Evolutionary conservation across 306 rosid species (phyloP), one percentile per base, ranked within the genome.

Genomic region (Elaeagnus macrophylla): DNA sequence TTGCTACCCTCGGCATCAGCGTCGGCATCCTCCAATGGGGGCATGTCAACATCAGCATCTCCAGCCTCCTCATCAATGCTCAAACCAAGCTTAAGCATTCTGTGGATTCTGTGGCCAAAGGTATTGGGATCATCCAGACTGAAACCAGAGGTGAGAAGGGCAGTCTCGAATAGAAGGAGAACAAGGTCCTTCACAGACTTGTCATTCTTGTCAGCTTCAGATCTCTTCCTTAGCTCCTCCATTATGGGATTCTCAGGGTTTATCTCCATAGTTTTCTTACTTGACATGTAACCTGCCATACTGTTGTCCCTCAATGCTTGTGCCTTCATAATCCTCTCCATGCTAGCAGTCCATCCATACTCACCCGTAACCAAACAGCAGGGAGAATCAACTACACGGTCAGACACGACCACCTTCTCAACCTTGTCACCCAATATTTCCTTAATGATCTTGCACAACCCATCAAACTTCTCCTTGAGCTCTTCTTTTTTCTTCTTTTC

Each of bases 261-360:
- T 58, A 89, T 86, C 75, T 89, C 97, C 97, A 89, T 83, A 1
- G 97, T 89, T 79, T 89, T 89, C 94, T 89, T 89, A 78, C 84
- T 75, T 0, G 95, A 86, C 97, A 89, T 89, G 78, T 89, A 89
- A 0, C 97, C 97, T 8, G 94, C 94, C 95, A 86, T 89, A 62
- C 84, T 89, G 75, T 53, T 89, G 62, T 89, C 97, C 72, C 95
- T 83, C 72, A 89, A 56, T 10, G 97, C 97, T 49, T 89, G 97
- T 0, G 97, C 88, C n/a, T n/a, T n/a, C n/a, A n/a, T n/a, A n/a
- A n/a, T n/a, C n/a, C n/a, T n/a, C n/a, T n/a, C n/a, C n/a, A n/a
- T n/a, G n/a, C n/a, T n/a, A n/a, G n/a, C n/a, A n/a, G n/a, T n/a
- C n/a, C n/a, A n/a, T n/a, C n/a, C n/a, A n/a, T n/a, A n/a, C n/a